phyloP scores from a whole-genome alignment of 805 yeast genomes.

The Sugiyamaella boreocaroliniensis region DNA sequence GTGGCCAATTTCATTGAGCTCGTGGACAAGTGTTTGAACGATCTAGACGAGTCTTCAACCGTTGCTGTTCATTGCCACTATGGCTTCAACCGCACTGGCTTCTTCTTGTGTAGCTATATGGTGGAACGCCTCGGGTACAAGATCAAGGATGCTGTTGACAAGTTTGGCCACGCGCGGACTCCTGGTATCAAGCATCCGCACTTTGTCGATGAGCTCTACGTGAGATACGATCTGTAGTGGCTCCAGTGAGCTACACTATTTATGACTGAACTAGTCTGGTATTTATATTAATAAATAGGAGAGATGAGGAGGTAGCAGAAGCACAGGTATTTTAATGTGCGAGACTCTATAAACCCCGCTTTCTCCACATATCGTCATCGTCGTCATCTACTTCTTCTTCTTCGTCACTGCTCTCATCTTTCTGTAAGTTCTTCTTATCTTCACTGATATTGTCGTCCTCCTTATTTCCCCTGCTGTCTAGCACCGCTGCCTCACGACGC shows the following conservation, averaged over 20 bases:
- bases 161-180: conserved; percentile 48
- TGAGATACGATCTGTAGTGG: conserved; percentile 39
- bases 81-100: conserved; percentile 76
- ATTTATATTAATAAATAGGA: neutral
- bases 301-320: too few species aligned
- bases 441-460: neutral
- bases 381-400: conserved; percentile 11
- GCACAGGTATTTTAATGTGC: too few species aligned
- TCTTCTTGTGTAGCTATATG: conserved; percentile 60
- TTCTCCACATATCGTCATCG: conserved; percentile 8
- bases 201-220: conserved; percentile 64
- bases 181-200: conserved; percentile 78
- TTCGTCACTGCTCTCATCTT: neutral
- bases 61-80: conserved; percentile 70
- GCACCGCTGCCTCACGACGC: neutral
- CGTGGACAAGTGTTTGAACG: conserved; percentile 41
- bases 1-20: conserved; percentile 50
- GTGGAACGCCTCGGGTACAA: conserved; percentile 53
- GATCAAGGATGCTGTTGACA: conserved; percentile 56
- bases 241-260: neutral
- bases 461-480: neutral
- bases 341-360: neutral
- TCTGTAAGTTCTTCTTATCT: neutral
- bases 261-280: neutral
- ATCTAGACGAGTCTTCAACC: conserved; percentile 15